Base-by-base conservation (phyloP, 345 rosid genomes). In the Odontarrhena argentea region DNA sequence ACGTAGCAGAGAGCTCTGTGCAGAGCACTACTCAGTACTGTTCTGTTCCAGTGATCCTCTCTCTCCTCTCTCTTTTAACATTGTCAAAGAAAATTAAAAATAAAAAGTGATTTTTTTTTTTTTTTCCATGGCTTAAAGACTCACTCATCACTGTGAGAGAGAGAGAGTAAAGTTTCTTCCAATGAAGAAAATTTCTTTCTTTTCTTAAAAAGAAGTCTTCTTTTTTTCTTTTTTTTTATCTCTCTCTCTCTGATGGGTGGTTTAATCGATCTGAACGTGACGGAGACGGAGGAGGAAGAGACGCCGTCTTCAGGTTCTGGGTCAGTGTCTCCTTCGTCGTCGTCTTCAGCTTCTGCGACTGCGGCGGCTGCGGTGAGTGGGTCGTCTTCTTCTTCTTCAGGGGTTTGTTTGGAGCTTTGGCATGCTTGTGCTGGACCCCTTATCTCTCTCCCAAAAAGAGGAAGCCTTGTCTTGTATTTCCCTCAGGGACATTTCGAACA, bases 401-500 rank as follows among this genome's bases (percentile, higher is more conserved):
- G 91, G 6, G 88, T 94, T 44, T 91, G 96, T 79, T 65, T 89
- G 74, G 97, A 94, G 86, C 88, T 94, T 13, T 94, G 96, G 97
- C 97, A 94, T 60, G 99, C 99, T 46, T 94, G 99, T 74, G 97
- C 97, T n/a, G 99, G 99, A 45, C 99, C 99, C 25, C 87, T 91
- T 0, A 84, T 86, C 59, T 88, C 96, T 48, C 81, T 94, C 36
- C 99, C 97, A 0, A 87, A 80, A 86, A 88, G 73, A 78, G 96
- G 97, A 40, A 77, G 84, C 77, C 66, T 80, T 52, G 96, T 94
- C 25, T 88, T 87, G 57, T 94, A 94, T 81, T 82, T 91, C 67
- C 99, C 91, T 43, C 99, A 91, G 75, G 99, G 99, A 11, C 97
- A 94, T 69, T 72, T 91, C 76, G 97, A 94, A 76, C 96, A 82